Percentiles rank a stretch among this genome's conserved stretches.
Conservation (phyloP, 129 eudicot species). For the Chrysanthemum seticuspe region DNA sequence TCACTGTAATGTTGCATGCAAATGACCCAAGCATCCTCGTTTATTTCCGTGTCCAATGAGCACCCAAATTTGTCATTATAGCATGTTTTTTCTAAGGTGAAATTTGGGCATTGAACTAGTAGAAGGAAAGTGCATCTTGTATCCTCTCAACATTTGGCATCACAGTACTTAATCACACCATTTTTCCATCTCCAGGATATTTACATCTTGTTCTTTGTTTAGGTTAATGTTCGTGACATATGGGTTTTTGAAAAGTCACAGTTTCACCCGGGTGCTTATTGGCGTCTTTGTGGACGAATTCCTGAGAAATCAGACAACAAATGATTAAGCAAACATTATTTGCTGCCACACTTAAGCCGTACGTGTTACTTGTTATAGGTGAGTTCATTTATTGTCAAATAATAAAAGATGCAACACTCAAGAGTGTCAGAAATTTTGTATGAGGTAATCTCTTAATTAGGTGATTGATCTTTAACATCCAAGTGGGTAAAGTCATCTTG, state of each 20-base stretch:
- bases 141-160: not conserved
- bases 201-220: slow-evolving; percentile 23
- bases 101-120: not conserved
- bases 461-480: slow-evolving; percentile 14
- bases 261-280: slow-evolving; percentile 75
- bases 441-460: not conserved
- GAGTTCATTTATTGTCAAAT: not conserved
- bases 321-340: slow-evolving; percentile 8
- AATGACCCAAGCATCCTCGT: too few relatives aligned
- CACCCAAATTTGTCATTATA: not conserved
- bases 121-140: not conserved
- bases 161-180: not conserved
- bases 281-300: slow-evolving; percentile 96
- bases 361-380: not conserved
- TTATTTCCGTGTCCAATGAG: too few relatives aligned
- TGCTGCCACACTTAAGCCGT: slow-evolving; percentile 4
- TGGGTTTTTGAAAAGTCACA: slow-evolving; percentile 97
- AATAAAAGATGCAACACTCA: slow-evolving; percentile 15
- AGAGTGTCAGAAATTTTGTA: slow-evolving; percentile 29
- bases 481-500: slow-evolving; percentile 17
- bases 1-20: too few relatives aligned
- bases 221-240: slow-evolving; percentile 88
- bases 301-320: slow-evolving; percentile 26
- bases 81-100: not conserved
- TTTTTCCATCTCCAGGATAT: not conserved